These are phyloP conservation scores for Coemansia sp. DNA, from an alignment of 192 early-diverging fungal genomes.

Conservation along the genomic window DNA sequence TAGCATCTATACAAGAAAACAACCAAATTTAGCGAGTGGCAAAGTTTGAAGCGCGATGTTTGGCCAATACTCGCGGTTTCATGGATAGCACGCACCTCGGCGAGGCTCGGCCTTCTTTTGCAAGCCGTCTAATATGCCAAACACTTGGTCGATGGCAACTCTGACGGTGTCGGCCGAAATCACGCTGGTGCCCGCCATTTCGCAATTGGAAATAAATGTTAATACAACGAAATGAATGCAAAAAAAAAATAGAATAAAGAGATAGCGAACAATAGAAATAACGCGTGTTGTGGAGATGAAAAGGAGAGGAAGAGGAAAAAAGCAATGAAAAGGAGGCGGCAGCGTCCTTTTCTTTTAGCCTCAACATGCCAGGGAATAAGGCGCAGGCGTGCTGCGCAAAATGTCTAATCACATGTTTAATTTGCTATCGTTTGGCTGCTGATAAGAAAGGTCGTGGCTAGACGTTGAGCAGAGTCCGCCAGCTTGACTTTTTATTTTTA, in stretches of 20 bases:
- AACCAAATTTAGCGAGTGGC: no score
- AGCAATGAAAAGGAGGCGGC: neutral
- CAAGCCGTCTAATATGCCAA: slow-evolving; percentile 27
- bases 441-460: no score
- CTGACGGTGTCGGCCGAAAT: slow-evolving; percentile 23
- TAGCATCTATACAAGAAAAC: neutral
- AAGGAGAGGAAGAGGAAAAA: neutral
- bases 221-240: slow-evolving; percentile 10
- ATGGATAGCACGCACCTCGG: neutral
- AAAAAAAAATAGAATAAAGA: neutral
- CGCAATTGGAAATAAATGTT: neutral
- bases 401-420: no score
- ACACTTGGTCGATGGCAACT: slow-evolving; percentile 28
- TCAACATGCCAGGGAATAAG: no score
- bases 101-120: slow-evolving; percentile 15
- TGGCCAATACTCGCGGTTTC: no score
- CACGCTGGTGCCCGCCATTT: slow-evolving; percentile 11
- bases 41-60: neutral
- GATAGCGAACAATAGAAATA: neutral
- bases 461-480: no score
- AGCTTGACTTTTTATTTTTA: neutral
- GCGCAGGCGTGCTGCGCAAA: no score
- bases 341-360: neutral
- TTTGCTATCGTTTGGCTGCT: no score
- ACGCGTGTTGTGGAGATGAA: no score